Conservation (phyloP, 495 filamentous ascomycete genomes). For the Zalerion maritima region DNA sequence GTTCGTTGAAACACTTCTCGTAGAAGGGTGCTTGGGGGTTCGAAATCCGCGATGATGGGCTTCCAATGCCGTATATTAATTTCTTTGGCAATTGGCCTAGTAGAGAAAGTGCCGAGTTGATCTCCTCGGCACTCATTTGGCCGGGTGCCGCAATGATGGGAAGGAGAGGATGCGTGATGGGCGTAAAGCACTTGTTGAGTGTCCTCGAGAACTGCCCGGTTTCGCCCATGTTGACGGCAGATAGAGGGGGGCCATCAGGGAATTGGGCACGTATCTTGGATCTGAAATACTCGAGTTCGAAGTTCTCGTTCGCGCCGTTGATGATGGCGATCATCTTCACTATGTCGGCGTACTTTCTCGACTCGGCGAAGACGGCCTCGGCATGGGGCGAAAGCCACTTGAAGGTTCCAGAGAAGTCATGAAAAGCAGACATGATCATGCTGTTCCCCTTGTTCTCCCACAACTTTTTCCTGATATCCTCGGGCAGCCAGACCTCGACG, state of each 20-base stretch:
- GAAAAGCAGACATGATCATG: constrained; percentile 73
- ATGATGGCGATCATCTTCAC: constrained; percentile 82
- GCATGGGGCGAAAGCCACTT: constrained; percentile 64
- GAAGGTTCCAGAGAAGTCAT: constrained; percentile 72
- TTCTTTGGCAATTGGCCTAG: constrained; percentile 70
- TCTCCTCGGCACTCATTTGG: constrained; percentile 69
- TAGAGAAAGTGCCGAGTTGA: constrained; percentile 60
- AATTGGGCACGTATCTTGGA: constrained; percentile 54
- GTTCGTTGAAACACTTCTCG: constrained; percentile 79
- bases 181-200: constrained; percentile 70
- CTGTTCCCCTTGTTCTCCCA: constrained; percentile 57
- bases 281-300: constrained; percentile 77
- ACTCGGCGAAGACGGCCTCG: constrained; percentile 51
- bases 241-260: constrained; percentile 51
- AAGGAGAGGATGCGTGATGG: constrained; percentile 70
- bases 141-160: constrained; percentile 76
- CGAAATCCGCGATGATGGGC: constrained; percentile 38
- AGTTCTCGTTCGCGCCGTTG: constrained; percentile 64
- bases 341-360: constrained; percentile 61
- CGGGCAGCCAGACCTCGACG: constrained; percentile 73
- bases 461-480: constrained; percentile 51
- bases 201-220: constrained; percentile 67
- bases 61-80: constrained; percentile 65
- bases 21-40: constrained; percentile 69
- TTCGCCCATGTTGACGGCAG: constrained; percentile 76